Evolutionary conservation across 768 basidiomycete genomes (phyloP), one percentile per base, ranked within the genome.

Genomic region (Mycena amicta): DNA sequence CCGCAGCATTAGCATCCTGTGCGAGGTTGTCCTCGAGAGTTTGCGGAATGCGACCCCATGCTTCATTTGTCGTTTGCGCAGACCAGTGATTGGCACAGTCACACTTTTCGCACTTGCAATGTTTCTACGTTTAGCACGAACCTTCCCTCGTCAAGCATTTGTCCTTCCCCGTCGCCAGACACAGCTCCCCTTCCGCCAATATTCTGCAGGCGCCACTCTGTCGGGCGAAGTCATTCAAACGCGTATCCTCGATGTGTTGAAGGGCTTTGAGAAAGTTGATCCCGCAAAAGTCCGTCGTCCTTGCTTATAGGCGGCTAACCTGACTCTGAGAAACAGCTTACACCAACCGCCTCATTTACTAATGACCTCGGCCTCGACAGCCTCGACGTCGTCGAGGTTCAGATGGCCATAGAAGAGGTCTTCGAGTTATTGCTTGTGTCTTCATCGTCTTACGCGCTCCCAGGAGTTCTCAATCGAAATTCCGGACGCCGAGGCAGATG

Each of bases 381-480:
- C 67, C 78, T 99, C 71, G 97, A 99, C 73, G 85, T 95, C 20
- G 95, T 99, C 20, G 97, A 99, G 74, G 95, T 98, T 26, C 92
- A 98, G 67, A 97, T 99, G 95, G 94, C 96, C 39, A 89, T 99
- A 65, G 97, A 99, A 77, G 97, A 95, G 85, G 89, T 86, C 65
- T 46, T 49, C 23, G 70, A 43, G 27, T 53, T 22, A 52, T 62
- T 25, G 23, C 33, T 20, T 41, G 51, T 55, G 40, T 55, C 27
- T 30, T 55, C 28, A 50, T 12, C 20, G 22, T 59, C 15, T 52
- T 54, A 37, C 54, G 53, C 5, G 43, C 29, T 54, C 18, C 31
- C 66, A 98, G 93, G 97, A 98, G 70, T 99, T 99, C 72, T 82
- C 85, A 27, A 95, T 99, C 71, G 97, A 98, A 75, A 99, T 99